Evolutionary conservation across 352 stramenopile genomes (phyloP), one percentile per base, ranked within the genome.

Genomic region (Pythium volutum): DNA sequence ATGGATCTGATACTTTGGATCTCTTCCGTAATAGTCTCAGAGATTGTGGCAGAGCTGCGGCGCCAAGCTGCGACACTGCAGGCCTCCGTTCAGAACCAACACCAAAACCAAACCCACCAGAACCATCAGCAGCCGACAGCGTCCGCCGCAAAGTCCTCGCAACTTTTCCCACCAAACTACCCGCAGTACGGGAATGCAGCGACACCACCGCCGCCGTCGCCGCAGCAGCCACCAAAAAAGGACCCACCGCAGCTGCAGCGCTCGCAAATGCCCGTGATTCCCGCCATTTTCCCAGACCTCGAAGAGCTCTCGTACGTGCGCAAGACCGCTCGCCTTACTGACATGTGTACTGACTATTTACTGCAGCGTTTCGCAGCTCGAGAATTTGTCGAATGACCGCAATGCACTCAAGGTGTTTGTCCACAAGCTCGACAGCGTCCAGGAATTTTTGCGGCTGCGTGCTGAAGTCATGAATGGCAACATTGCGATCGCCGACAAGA

Each of bases 391-490:
- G 14, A 77, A 70, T 8, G 85, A 94, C 54, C 75, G 71, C 12
- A 73, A 71, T n/a, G 74, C 74, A 29, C 62, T 92, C 34, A 89
- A 89, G 60, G 71, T 60, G 22, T 81, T 89, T 56, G 73, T 87
- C 3, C 79, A 81, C 47, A 77, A 81, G 15, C 71, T 92, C 57
- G 66, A 77, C 42, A 75, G 64, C 1, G 77, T 91, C 1, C 70
- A 88, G 29, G 78, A 89, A 46, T 94, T 94, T 38, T 75, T 76
- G 33, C 79, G 87, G 55, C 54, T 92, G 4, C 78, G 82, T 26
- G 81, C 89, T 43, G 81, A 92, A 43, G 74, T 92, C 20, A 79
- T 94, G 69, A 77, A 73, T 26, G 86, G 81, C 61, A 94, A 94
- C 60, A 88, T 89, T 66, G 66, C 67, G 27, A 88, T 88, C 52